phyloP scores from a whole-genome alignment of 257 asterid genomes.

The Striga asiatica region DNA sequence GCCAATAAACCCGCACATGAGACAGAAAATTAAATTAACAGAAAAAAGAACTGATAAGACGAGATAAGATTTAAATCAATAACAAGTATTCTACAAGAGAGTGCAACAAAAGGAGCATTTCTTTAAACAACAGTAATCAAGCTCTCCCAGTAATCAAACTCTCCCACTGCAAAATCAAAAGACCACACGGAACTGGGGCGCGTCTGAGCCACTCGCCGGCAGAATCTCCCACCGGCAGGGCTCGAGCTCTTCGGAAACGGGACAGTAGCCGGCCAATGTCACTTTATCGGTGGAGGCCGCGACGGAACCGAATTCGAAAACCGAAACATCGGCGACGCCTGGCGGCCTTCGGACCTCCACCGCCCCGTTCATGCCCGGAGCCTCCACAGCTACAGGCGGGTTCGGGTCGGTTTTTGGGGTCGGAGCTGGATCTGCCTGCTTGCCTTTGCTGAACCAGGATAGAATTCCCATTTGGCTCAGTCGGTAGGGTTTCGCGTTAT shows the following conservation, averaged over 20 bases:
- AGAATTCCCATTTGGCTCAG: conserved; percentile 40
- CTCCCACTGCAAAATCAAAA: conserved; percentile 25
- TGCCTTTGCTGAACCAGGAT: conserved; percentile 41
- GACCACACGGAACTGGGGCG: conserved; percentile 85
- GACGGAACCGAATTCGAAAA: conserved; percentile 75
- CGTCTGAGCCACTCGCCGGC: conserved; percentile 61
- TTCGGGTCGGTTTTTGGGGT: conserved; percentile 25
- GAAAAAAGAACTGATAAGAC: too few species aligned
- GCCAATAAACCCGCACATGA: too few species aligned
- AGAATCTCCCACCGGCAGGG: conserved; percentile 89
- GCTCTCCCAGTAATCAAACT: background rate
- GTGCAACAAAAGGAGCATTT: too few species aligned
- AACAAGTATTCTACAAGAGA: background rate
- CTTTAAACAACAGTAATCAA: background rate
- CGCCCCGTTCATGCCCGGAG: conserved; percentile 75
- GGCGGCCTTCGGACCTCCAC: conserved; percentile 53
- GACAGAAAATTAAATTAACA: too few species aligned
- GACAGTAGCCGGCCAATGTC: conserved; percentile 72
- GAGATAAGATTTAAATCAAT: too few species aligned
- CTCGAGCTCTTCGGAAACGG: conserved; percentile 77
- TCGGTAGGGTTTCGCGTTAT: conserved; percentile 25
- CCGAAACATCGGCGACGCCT: conserved; percentile 32
- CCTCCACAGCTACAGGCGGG: conserved; percentile 25
- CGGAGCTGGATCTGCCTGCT: conserved; percentile 16
- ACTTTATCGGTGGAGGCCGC: conserved; percentile 72